These are phyloP conservation scores for Nakataea oryzae DNA, from an alignment of 2,329 filamentous ascomycete genomes.

Conservation along the genomic window DNA sequence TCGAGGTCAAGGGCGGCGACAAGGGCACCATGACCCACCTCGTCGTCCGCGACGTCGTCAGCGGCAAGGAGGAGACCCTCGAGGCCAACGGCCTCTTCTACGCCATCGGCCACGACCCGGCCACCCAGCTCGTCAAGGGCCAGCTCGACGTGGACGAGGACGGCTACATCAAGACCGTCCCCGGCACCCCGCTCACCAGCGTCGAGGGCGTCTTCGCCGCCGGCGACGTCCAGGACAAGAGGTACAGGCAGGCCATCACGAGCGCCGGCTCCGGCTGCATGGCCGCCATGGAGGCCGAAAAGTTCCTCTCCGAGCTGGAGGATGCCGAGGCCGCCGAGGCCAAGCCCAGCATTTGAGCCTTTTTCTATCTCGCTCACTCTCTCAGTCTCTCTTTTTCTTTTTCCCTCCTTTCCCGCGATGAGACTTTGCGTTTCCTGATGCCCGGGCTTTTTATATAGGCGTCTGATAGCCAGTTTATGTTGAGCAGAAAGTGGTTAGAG, in stretches of 20 bases:
- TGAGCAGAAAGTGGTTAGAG: background rate
- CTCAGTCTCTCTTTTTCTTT: background rate
- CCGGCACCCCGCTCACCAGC: slow-evolving; percentile 81
- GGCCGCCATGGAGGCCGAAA: slow-evolving; percentile 91
- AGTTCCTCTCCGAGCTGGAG: slow-evolving; percentile 74
- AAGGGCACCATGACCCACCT: slow-evolving; percentile 84
- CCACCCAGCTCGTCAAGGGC: slow-evolving; percentile 79
- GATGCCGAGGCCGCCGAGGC: slow-evolving; percentile 23
- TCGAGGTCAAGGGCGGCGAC: slow-evolving; percentile 75
- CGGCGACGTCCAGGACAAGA: slow-evolving; percentile 97
- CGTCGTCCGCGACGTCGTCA: slow-evolving; percentile 68
- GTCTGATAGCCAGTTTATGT: background rate
- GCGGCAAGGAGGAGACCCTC: slow-evolving; percentile 70
- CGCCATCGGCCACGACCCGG: slow-evolving; percentile 92
- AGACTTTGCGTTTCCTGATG: no score
- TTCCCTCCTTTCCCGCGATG: no score
- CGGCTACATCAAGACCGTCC: slow-evolving; percentile 81
- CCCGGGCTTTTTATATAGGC: background rate
- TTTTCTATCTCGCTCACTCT: no score
- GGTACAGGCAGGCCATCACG: slow-evolving; percentile 94
- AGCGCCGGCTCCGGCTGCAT: slow-evolving; percentile 94
- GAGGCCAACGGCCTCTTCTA: slow-evolving; percentile 93
- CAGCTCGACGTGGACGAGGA: slow-evolving; percentile 79
- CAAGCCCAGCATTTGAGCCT: background rate
- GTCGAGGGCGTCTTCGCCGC: slow-evolving; percentile 90